Evolutionary conservation across 1,284 basidiomycete genomes (phyloP).

Genomic region (Moesziomyces sp.): DNA sequence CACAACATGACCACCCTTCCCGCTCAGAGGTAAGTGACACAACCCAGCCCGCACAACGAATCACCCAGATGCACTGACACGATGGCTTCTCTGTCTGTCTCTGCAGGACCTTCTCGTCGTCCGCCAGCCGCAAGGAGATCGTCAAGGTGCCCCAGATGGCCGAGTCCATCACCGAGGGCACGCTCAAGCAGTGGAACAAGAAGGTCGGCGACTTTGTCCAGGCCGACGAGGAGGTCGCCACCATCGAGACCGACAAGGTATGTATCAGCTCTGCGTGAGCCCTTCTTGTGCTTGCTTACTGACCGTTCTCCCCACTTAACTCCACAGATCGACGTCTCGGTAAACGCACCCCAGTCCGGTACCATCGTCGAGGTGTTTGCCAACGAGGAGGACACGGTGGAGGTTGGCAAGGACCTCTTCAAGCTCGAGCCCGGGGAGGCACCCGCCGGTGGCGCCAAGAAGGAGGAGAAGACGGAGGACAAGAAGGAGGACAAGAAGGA

Average conservation of each 20-base stretch:
- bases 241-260: constrained; percentile 99
- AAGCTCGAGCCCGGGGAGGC: constrained; percentile 82
- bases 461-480: constrained; percentile 68
- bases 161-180: constrained; percentile 97
- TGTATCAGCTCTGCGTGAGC: constrained; percentile 12
- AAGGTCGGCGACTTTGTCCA: constrained; percentile 90
- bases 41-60: background rate
- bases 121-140: constrained; percentile 71
- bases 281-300: background rate
- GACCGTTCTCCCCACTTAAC: background rate
- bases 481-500: constrained; percentile 61
- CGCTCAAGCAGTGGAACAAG: constrained; percentile 94
- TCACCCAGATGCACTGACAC: background rate
- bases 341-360: constrained; percentile 90
- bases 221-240: constrained; percentile 94
- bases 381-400: constrained; percentile 91
- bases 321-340: constrained; percentile 90
- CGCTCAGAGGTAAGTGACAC: constrained; percentile 33
- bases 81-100: background rate
- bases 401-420: constrained; percentile 94
- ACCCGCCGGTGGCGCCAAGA: constrained; percentile 72
- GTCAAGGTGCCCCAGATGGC: constrained; percentile 99
- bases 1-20: constrained; percentile 22
- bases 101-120: constrained; percentile 45
- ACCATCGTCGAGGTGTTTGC: constrained; percentile 88